Conservation (phyloP, 805 yeast species). For the Torulaspora quercuum region DNA sequence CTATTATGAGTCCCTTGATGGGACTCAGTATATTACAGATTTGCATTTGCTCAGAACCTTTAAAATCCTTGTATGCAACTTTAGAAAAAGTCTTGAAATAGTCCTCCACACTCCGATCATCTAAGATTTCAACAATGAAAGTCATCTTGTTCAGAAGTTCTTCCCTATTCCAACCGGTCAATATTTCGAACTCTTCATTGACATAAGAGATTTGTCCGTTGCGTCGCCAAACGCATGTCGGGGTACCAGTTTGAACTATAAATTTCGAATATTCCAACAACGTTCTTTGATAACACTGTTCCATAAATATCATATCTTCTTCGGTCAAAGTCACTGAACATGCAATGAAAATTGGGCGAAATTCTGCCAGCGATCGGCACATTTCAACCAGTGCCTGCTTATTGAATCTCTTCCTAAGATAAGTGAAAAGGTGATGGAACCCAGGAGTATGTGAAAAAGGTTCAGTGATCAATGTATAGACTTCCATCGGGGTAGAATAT, state of each 20-base stretch:
- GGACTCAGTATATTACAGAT: constrained; percentile 76
- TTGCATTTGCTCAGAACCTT: constrained; percentile 85
- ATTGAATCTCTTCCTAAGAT: constrained; percentile 67
- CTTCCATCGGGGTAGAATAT: constrained; percentile 67
- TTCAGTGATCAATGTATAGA: constrained; percentile 65
- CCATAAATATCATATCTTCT: constrained; percentile 91
- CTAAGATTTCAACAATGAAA: constrained; percentile 77
- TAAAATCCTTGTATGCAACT: constrained; percentile 86
- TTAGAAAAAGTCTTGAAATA: constrained; percentile 82
- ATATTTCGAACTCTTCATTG: constrained; percentile 85
- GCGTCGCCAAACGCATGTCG: constrained; percentile 92
- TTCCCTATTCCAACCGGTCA: constrained; percentile 85
- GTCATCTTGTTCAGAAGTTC: constrained; percentile 63
- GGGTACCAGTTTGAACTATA: constrained; percentile 83
- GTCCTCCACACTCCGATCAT: constrained; percentile 79
- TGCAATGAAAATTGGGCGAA: constrained; percentile 90
- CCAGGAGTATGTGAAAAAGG: constrained; percentile 93
- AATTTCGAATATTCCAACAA: constrained; percentile 83
- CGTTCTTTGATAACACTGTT: constrained; percentile 92
- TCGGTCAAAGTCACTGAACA: constrained; percentile 84
- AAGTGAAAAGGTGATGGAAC: constrained; percentile 74
- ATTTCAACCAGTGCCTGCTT: constrained; percentile 68
- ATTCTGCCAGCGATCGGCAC: constrained; percentile 85
- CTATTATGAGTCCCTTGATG: constrained; percentile 45
- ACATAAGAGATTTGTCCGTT: constrained; percentile 94